Percentiles rank a stretch among this genome's conserved stretches.
These are phyloP conservation scores for Cryphonectria parasitica DNA, from an alignment of 2,329 filamentous ascomycete genomes.

Conservation along the genomic window DNA sequence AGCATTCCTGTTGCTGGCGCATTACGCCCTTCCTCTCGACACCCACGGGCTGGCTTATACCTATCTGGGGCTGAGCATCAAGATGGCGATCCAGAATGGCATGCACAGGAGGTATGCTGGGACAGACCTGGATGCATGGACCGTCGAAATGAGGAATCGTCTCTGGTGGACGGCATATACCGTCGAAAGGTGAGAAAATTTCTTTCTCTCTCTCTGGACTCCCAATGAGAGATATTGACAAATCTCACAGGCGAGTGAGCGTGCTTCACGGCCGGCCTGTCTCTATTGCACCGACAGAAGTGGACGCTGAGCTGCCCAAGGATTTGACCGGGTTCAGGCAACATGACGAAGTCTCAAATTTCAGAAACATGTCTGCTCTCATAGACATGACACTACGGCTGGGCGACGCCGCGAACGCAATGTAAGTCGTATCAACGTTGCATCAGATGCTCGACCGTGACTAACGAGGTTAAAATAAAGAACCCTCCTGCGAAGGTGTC, in stretches of 20 bases:
- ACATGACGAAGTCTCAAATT: constrained; percentile 16
- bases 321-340: constrained; percentile 43
- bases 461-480: constrained; percentile 37
- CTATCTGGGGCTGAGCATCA: constrained; percentile 59
- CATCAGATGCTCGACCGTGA: neutral
- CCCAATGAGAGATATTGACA: neutral
- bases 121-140: constrained; percentile 49
- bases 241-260: constrained; percentile 51
- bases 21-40: constrained; percentile 59
- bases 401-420: constrained; percentile 44
- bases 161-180: constrained; percentile 63
- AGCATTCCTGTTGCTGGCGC: constrained; percentile 58
- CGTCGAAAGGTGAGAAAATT: constrained; percentile 52
- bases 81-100: constrained; percentile 62
- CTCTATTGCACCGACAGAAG: constrained; percentile 56
- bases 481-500: constrained; percentile 43
- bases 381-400: constrained; percentile 42
- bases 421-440: constrained; percentile 35
- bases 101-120: constrained; percentile 59
- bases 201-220: neutral
- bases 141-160: constrained; percentile 57
- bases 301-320: constrained; percentile 57
- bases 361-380: constrained; percentile 27
- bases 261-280: constrained; percentile 59
- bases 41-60: constrained; percentile 60